Base-by-base conservation (phyloP, 805 yeast genomes). In the Metschnikowia picachoensis region DNA sequence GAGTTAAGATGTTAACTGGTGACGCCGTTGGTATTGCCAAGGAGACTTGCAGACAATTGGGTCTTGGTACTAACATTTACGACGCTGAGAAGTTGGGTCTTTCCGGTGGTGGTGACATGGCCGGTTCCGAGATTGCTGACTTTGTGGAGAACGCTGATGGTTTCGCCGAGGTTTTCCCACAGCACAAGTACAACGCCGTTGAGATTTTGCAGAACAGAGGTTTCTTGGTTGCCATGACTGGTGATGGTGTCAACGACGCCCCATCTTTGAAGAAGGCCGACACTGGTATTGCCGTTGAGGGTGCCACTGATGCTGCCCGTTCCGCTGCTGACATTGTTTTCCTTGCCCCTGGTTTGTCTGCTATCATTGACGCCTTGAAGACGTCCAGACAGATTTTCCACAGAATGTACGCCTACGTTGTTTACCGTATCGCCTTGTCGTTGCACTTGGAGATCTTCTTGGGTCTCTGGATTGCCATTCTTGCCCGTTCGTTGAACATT, bases 211-310 rank as follows among this genome's bases (percentile, higher is more conserved):
- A 89, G 80, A 80, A 84, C 71, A 85, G 96, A 82, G 96, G 96
- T 76, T 88, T 86, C 84, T 81, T 89, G 76, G 95, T 90, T 76
- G 97, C 96, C 74, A 89, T 89, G 97, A 89, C 97, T 79, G 97
- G 97, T 86, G 97, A 89, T 71, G 97, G 97, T 87, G 96, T 89
- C 70, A 89, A 89, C 80, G 97, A 89, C 77, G 96, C 96, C 64
- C 97, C 97, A 66, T 89, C 96, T 57, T 82, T 89, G 76, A 89
- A 89, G 89, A 89, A 89, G 82, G 95, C 72, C 57, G 76, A 72
- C 64, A 72, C 76, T 53, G 97, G 97, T 85, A 90, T 90, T 79
- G 97, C 97, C 66, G 96, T 89, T 72, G 96, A 89, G 79, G 96
- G 96, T 84, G 91, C 96, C 65, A 86, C 96, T 61, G 96, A 88